A percentile compares a stretch with the other conserved stretches of the same genome.
Evolutionary conservation across 2,329 filamentous ascomycete species (phyloP).

Genomic region (Penicillium glabrum): DNA sequence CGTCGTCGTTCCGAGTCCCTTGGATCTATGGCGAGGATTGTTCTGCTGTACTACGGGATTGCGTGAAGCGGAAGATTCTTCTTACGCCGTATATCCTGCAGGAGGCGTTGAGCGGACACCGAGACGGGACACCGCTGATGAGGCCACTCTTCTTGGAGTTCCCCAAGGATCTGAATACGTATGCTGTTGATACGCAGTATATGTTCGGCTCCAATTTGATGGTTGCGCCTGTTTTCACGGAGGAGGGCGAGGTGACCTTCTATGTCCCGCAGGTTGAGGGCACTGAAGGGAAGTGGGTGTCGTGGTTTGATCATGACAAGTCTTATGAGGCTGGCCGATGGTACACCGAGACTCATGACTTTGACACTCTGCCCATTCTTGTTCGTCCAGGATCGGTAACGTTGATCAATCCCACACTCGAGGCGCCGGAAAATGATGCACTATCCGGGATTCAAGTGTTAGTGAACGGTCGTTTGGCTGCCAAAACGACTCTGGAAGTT

Average conservation of each 20-base stretch:
- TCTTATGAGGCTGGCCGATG: constrained; percentile 47
- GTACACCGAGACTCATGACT: constrained; percentile 61
- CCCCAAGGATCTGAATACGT: constrained; percentile 66
- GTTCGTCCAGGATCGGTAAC: constrained; percentile 49
- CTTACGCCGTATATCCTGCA: constrained; percentile 60
- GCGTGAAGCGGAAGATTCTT: constrained; percentile 54
- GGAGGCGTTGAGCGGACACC: constrained; percentile 52
- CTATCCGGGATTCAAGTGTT: constrained; percentile 31
- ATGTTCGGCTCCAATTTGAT: constrained; percentile 68
- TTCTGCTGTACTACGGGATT: constrained; percentile 55
- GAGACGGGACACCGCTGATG: constrained; percentile 61
- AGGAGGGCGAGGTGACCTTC: constrained; percentile 64
- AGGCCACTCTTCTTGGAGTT: constrained; percentile 69
- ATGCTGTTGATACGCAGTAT: constrained; percentile 69
- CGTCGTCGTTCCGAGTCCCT: constrained; percentile 70
- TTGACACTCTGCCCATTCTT: constrained; percentile 59
- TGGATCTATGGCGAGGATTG: constrained; percentile 70
- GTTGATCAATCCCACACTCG: constrained; percentile 27
- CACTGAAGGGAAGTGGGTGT: constrained; percentile 51
- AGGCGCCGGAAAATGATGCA: constrained; percentile 27
- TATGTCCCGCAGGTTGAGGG: constrained; percentile 57
- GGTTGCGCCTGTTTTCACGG: constrained; percentile 64
- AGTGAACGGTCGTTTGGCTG: constrained; percentile 26
- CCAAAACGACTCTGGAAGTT: constrained; percentile 23
- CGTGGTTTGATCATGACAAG: constrained; percentile 46